Evolutionary conservation across 163 green algal species (phyloP), one percentile per base, ranked within the genome.

Genomic region (Chlorella variabilis): DNA sequence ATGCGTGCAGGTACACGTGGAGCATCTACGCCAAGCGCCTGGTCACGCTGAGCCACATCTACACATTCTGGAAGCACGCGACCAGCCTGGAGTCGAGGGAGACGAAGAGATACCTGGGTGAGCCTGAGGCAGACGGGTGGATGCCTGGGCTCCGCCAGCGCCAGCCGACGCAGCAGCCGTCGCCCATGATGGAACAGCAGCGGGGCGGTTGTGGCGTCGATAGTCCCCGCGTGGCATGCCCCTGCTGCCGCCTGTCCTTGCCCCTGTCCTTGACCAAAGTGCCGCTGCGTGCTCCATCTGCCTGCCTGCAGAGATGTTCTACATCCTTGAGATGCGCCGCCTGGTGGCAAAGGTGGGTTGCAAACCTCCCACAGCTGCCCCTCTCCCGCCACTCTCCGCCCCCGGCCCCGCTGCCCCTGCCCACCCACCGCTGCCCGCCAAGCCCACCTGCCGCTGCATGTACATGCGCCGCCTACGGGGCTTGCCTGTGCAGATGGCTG

Each of bases 271-370:
- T 54, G 45, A 23, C 11, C 45, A 54, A 54, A n/a, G n/a, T n/a
- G n/a, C n/a, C n/a, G n/a, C n/a, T n/a, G n/a, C n/a, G n/a, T n/a
- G n/a, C n/a, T n/a, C n/a, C n/a, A n/a, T n/a, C n/a, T n/a, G n/a
- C n/a, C n/a, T n/a, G n/a, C n/a, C n/a, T n/a, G 29, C 58, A 71
- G 84, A 93, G 77, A 94, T 94, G 90, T 88, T 94, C 59, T 94
- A 93, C 86, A 88, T 89, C 61, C 82, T 92, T 21, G 87, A 86
- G 73, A 81, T 92, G 74, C 80, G 90, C 23, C 62, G 83, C 5
- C 81, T 92, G 27, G 84, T 91, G 63, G 58, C 49, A 20, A 71
- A 79, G 59, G 84, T 89, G 29, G 27, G 70, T 42, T 15, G n/a
- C 42, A 1, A n/a, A n/a, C 27, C n/a, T 42, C 18, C 27, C 20